Conservation (phyloP, 1,284 basidiomycete genomes). For the Sutorius eximius region DNA sequence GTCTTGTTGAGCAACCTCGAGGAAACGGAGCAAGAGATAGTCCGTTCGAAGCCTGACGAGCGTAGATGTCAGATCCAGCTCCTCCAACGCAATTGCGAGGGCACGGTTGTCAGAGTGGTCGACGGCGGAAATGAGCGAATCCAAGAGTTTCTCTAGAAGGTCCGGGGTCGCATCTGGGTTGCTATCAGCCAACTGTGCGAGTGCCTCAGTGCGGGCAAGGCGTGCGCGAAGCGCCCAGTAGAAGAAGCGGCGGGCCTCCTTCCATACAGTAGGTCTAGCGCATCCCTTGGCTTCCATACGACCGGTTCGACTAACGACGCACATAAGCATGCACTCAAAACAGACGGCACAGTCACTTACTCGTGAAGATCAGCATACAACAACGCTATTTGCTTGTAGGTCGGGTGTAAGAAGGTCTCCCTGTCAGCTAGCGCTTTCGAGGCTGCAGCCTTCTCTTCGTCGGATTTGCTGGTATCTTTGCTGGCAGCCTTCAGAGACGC, state of each 20-base stretch:
- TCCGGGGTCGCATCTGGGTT: slow-evolving; percentile 62
- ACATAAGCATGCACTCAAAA: slow-evolving; percentile 12
- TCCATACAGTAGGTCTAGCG: slow-evolving; percentile 82
- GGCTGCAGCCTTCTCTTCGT: slow-evolving; percentile 74
- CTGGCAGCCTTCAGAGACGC: slow-evolving; percentile 79
- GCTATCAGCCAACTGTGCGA: slow-evolving; percentile 58
- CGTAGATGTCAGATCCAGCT: slow-evolving; percentile 62
- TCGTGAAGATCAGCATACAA: slow-evolving; percentile 97
- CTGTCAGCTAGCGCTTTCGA: slow-evolving; percentile 71
- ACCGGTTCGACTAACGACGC: slow-evolving; percentile 72
- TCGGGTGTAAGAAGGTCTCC: slow-evolving; percentile 83
- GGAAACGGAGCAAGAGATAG: slow-evolving; percentile 58
- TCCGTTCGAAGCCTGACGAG: slow-evolving; percentile 64
- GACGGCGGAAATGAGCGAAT: slow-evolving; percentile 57
- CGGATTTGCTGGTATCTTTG: slow-evolving; percentile 68
- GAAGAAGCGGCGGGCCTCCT: slow-evolving; percentile 88
- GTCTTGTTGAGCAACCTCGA: slow-evolving; percentile 65
- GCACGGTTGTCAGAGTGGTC: slow-evolving; percentile 52
- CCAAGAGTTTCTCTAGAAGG: slow-evolving; percentile 58
- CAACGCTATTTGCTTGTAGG: slow-evolving; percentile 92
- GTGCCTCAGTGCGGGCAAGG: slow-evolving; percentile 63
- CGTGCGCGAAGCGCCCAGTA: slow-evolving; percentile 92
- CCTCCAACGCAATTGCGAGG: slow-evolving; percentile 63
- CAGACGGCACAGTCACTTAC: slow-evolving; percentile 47
- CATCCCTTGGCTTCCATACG: slow-evolving; percentile 99